These are phyloP conservation scores for Candida sp. DNA, from an alignment of 1,139 yeast genomes.

Conservation along the genomic window DNA sequence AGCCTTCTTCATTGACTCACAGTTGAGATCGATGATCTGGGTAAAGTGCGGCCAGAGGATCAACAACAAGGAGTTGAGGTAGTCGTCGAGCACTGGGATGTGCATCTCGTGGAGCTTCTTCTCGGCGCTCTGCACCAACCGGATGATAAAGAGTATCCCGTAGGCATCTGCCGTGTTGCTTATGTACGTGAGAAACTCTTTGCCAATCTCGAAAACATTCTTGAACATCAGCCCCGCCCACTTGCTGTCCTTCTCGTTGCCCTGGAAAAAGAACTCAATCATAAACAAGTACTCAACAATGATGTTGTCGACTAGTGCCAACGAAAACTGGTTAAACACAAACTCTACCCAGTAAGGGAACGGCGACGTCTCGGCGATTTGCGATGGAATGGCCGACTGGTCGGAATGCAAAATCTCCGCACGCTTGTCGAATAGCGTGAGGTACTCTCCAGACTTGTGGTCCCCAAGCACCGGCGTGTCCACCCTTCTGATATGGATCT, in stretches of 20 bases:
- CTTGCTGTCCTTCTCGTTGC: constrained; percentile 48
- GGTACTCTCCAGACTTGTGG: constrained; percentile 38
- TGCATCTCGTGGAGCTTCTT: constrained; percentile 65
- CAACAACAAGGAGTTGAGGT: constrained; percentile 68
- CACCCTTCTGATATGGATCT: constrained; percentile 54
- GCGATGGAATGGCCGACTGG: constrained; percentile 69
- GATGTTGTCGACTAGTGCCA: constrained; percentile 78
- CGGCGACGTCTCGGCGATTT: constrained; percentile 81
- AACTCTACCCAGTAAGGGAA: constrained; percentile 72
- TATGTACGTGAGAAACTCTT: constrained; percentile 32
- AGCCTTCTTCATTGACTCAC: constrained; percentile 61
- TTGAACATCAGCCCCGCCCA: constrained; percentile 57
- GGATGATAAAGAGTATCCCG: constrained; percentile 78
- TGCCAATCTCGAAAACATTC: constrained; percentile 48
- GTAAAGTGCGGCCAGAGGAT: constrained; percentile 89
- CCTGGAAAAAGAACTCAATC: constrained; percentile 68
- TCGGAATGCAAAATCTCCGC: constrained; percentile 44
- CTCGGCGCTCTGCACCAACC: constrained; percentile 69
- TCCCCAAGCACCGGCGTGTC: constrained; percentile 60
- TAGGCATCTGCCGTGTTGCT: constrained; percentile 62
- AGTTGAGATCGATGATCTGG: constrained; percentile 72
- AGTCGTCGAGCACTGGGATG: constrained; percentile 78
- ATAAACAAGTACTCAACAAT: constrained; percentile 79
- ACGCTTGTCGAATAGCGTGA: constrained; percentile 61
- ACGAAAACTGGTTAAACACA: constrained; percentile 72